Conservation (phyloP, 108 stramenopile genomes). For the Thalassiosira profunda region DNA sequence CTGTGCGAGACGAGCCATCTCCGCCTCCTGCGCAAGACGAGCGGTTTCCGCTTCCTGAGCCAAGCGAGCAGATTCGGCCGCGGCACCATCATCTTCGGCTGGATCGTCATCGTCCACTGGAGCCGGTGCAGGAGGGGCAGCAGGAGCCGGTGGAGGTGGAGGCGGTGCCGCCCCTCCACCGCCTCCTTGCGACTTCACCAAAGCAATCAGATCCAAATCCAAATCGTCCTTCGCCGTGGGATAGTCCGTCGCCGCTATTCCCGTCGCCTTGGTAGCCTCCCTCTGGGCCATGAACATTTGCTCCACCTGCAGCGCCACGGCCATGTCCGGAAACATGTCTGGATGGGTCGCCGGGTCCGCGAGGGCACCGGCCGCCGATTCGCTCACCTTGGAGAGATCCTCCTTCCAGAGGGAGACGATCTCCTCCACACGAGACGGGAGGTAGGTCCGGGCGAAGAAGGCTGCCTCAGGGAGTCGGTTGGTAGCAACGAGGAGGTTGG, state of each 20-base stretch:
- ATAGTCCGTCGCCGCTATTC: slow-evolving; percentile 81
- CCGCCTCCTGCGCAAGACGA: slow-evolving; percentile 39
- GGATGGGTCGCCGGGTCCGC: slow-evolving; percentile 88
- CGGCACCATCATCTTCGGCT: slow-evolving; percentile 5
- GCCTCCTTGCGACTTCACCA: slow-evolving; percentile 78
- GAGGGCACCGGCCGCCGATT: slow-evolving; percentile 92
- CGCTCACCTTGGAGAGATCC: slow-evolving; percentile 85
- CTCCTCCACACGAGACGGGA: slow-evolving; percentile 92
- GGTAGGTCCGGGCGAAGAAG: slow-evolving; percentile 97
- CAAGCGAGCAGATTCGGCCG: slow-evolving; percentile 27
- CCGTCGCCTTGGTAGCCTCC: slow-evolving; percentile 62
- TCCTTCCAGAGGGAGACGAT: slow-evolving; percentile 95
- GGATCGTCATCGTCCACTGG: slow-evolving; percentile 20
- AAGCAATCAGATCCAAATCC: slow-evolving; percentile 87
- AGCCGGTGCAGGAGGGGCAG: slow-evolving; percentile 28
- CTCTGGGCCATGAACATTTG: slow-evolving; percentile 89
- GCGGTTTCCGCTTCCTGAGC: slow-evolving; percentile 40
- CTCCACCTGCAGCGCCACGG: slow-evolving; percentile 94
- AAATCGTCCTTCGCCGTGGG: slow-evolving; percentile 91
- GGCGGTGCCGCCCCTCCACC: slow-evolving; percentile 31
- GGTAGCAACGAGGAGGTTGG: slow-evolving; percentile 88
- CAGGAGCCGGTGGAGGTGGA: slow-evolving; percentile 29
- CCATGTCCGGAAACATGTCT: slow-evolving; percentile 91
- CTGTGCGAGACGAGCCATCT: slow-evolving; percentile 7
- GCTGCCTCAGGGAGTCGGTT: slow-evolving; percentile 98